Percentiles rank a stretch among this genome's conserved stretches.
These are phyloP conservation scores for Petunia secreta DNA, from an alignment of 257 asterid genomes.

Conservation along the genomic window DNA sequence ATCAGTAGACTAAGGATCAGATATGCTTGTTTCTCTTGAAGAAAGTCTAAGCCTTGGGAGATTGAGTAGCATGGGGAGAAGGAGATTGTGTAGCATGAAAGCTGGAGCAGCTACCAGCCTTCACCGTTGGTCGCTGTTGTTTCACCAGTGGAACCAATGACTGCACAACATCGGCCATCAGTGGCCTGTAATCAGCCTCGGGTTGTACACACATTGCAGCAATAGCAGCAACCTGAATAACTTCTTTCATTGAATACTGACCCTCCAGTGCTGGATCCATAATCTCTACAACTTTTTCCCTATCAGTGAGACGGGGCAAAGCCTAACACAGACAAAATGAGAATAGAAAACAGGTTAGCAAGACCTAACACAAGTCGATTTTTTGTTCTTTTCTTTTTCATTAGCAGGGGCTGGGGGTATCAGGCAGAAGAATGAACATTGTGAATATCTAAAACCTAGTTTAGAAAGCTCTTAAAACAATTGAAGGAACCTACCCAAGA, in stretches of 20 bases:
- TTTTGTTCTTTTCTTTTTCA: background rate
- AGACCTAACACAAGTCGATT: background rate
- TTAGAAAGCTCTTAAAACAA: background rate
- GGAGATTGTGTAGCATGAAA: slow-evolving; percentile 32
- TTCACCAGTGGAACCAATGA: slow-evolving; percentile 83
- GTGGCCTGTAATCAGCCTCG: slow-evolving; percentile 91
- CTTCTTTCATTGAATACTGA: slow-evolving; percentile 84
- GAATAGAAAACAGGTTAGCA: background rate
- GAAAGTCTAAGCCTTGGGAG: slow-evolving; percentile 46
- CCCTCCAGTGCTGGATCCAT: slow-evolving; percentile 90
- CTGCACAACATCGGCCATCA: slow-evolving; percentile 92
- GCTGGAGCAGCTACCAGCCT: slow-evolving; percentile 43
- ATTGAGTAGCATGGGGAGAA: slow-evolving; percentile 30
- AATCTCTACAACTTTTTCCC: slow-evolving; percentile 76
- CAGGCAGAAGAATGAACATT: background rate
- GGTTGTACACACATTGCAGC: slow-evolving; percentile 95
- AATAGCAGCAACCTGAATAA: slow-evolving; percentile 84
- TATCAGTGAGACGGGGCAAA: slow-evolving; percentile 72
- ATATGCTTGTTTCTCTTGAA: background rate
- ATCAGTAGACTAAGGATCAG: background rate
- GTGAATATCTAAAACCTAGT: background rate
- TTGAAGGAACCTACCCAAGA: slow-evolving; percentile 68
- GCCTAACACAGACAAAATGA: slow-evolving; percentile 50
- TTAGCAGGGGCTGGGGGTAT: background rate
- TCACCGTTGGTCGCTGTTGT: slow-evolving; percentile 47